Evolutionary conservation across 805 yeast species (phyloP).

Genomic region (Crinitomyces ghanaensis): DNA sequence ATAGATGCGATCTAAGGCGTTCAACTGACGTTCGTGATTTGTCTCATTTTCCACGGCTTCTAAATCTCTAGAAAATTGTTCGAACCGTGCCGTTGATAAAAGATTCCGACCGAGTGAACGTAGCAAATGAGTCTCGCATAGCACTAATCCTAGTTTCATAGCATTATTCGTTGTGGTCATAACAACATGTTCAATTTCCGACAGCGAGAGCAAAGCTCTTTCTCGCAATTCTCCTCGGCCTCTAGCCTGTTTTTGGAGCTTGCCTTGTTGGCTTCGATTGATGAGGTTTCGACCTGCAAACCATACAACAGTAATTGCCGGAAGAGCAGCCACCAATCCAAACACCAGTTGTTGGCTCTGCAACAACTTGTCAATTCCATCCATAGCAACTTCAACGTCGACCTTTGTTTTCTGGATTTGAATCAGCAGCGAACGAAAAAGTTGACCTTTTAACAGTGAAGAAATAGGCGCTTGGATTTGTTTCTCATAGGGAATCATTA

Average conservation of each 20-base stretch:
- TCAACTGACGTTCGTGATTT: constrained; percentile 2
- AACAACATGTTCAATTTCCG: too few species aligned
- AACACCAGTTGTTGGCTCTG: constrained; percentile 91
- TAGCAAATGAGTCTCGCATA: constrained; percentile 54
- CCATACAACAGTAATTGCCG: constrained; percentile 41
- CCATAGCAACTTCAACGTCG: constrained; percentile 82
- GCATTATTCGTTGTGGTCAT: constrained; percentile 16
- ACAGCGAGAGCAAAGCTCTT: too few species aligned
- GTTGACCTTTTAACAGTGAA: constrained; percentile 53
- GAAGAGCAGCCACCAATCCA: constrained; percentile 82
- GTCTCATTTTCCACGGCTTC: constrained; percentile 37
- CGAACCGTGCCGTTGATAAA: constrained; percentile 37
- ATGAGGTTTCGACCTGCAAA: constrained; percentile 20
- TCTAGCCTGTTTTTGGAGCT: constrained; percentile 9
- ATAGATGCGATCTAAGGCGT: constrained; percentile 6
- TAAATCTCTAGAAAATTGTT: constrained; percentile 54
- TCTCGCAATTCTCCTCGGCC: constrained; percentile 17
- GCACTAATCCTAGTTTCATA: constrained; percentile 44
- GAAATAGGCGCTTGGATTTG: constrained; percentile 62
- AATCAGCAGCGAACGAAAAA: constrained; percentile 67
- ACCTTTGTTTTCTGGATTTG: constrained; percentile 96
- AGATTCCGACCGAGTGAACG: constrained; percentile 37
- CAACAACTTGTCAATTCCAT: constrained; percentile 80
- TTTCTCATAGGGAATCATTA: constrained; percentile 70
- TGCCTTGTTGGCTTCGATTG: constrained; percentile 9